phyloP scores from a whole-genome alignment of 768 basidiomycete genomes.

The Bullera alba region DNA sequence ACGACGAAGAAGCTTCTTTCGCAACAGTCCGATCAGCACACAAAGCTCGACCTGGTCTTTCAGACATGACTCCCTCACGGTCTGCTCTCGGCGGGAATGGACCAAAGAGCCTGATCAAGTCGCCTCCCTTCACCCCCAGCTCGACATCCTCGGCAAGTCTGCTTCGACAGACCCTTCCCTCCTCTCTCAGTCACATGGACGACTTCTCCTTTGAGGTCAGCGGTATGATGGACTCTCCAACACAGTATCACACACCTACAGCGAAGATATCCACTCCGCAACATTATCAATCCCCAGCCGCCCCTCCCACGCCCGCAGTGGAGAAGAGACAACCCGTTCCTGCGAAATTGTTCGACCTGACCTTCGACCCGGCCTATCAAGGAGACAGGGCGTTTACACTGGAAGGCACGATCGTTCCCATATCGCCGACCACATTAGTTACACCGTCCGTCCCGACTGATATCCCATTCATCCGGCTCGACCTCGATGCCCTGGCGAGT shows the following conservation, averaged over 20 bases:
- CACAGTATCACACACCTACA: neutral
- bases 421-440: slow-evolving; percentile 12
- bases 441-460: slow-evolving; percentile 6
- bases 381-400: slow-evolving; percentile 3
- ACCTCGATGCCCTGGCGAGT: neutral
- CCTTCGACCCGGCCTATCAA: neutral
- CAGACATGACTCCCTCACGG: neutral
- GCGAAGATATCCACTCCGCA: neutral
- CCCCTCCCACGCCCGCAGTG: neutral
- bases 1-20: too few species aligned
- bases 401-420: slow-evolving; percentile 13
- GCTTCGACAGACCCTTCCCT: slow-evolving; percentile 16
- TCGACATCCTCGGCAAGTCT: slow-evolving; percentile 13
- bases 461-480: slow-evolving; percentile 15
- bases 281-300: neutral
- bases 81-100: neutral
- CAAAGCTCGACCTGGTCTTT: neutral
- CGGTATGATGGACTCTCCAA: slow-evolving; percentile 1
- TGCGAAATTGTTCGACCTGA: slow-evolving; percentile 9
- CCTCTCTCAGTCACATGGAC: slow-evolving; percentile 13
- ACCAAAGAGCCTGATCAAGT: neutral
- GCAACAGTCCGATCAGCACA: too few species aligned
- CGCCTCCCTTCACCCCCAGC: neutral
- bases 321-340: neutral
- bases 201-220: slow-evolving; percentile 33